A percentile compares a stretch with the other conserved stretches of the same genome.
Conservation (phyloP, 2,329 filamentous ascomycete genomes). For the Diaporthe longicolla region DNA sequence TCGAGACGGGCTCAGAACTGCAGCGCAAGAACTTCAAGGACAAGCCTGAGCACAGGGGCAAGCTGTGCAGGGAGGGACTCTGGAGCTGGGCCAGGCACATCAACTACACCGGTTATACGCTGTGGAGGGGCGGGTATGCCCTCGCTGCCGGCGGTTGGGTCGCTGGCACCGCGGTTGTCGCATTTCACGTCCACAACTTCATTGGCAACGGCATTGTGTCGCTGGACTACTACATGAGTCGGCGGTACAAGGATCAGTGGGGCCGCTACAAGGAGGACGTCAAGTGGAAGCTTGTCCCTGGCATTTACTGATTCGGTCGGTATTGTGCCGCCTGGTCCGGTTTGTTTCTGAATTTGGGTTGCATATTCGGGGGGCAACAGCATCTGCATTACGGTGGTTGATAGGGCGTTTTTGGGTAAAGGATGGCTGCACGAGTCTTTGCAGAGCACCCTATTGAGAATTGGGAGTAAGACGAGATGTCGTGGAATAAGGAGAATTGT, state of each 20-base stretch:
- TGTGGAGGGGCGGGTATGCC: constrained; percentile 53
- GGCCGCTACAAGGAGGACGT: constrained; percentile 55
- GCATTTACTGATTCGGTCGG: constrained; percentile 51
- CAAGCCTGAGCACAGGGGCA: constrained; percentile 54
- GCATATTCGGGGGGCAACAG: not conserved
- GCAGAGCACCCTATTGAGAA: not conserved
- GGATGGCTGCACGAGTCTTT: not conserved
- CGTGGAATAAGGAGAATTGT: too few relatives aligned
- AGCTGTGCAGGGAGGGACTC: constrained; percentile 55
- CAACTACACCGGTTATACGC: constrained; percentile 57
- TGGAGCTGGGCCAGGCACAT: constrained; percentile 57
- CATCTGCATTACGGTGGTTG: constrained; percentile 23
- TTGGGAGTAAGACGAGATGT: too few relatives aligned
- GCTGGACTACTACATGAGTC: constrained; percentile 56
- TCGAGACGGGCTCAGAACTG: constrained; percentile 69
- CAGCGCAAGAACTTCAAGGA: constrained; percentile 64
- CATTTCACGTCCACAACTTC: constrained; percentile 52
- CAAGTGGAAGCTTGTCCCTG: constrained; percentile 54
- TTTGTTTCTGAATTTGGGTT: not conserved
- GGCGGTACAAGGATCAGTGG: constrained; percentile 57
- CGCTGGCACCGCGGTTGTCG: constrained; percentile 50
- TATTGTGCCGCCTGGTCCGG: too few relatives aligned
- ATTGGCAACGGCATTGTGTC: constrained; percentile 49
- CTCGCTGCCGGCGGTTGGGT: constrained; percentile 55
- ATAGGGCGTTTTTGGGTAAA: constrained; percentile 14